Evolutionary conservation across 306 rosid genomes (phyloP).

Genomic region (Biancaea sappan): DNA sequence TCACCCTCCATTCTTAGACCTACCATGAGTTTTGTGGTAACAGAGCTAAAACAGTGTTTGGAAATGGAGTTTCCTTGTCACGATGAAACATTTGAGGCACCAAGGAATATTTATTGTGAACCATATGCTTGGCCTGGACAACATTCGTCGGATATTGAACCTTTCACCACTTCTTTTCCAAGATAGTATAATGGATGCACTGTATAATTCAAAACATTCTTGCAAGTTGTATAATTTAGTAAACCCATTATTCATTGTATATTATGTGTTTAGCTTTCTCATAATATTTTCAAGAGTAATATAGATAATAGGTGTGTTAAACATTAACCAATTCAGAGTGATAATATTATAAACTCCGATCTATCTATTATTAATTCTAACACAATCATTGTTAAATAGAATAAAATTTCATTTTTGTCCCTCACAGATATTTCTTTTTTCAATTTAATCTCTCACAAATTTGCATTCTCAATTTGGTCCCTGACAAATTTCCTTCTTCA

Average conservation of each 20-base stretch:
- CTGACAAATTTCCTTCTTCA: too few relatives aligned
- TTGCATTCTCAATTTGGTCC: too few relatives aligned
- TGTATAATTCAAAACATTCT: neutral
- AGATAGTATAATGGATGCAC: constrained; percentile 8
- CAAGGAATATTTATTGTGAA: constrained; percentile 21
- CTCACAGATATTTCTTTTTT: too few relatives aligned
- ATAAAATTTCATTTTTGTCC: too few relatives aligned
- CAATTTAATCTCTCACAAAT: too few relatives aligned
- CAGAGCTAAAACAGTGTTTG: constrained; percentile 52
- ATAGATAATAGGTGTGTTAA: neutral
- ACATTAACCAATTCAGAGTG: too few relatives aligned
- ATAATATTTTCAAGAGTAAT: neutral
- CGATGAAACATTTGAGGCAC: constrained; percentile 24
- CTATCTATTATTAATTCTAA: too few relatives aligned
- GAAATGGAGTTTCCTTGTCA: constrained; percentile 40
- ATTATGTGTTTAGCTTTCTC: neutral
- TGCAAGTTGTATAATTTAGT: neutral
- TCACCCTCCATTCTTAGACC: constrained; percentile 54
- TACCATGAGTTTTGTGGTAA: constrained; percentile 50
- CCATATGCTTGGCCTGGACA: constrained; percentile 38
- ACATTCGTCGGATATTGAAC: constrained; percentile 35
- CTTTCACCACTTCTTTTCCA: constrained; percentile 39
- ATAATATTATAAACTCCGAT: too few relatives aligned
- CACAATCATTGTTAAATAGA: too few relatives aligned
- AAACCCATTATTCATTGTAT: too few relatives aligned